Evolutionary conservation across 2,329 filamentous ascomycete genomes (phyloP), one percentile per base, ranked within the genome.

Genomic region (Diaporthe ilicicola): DNA sequence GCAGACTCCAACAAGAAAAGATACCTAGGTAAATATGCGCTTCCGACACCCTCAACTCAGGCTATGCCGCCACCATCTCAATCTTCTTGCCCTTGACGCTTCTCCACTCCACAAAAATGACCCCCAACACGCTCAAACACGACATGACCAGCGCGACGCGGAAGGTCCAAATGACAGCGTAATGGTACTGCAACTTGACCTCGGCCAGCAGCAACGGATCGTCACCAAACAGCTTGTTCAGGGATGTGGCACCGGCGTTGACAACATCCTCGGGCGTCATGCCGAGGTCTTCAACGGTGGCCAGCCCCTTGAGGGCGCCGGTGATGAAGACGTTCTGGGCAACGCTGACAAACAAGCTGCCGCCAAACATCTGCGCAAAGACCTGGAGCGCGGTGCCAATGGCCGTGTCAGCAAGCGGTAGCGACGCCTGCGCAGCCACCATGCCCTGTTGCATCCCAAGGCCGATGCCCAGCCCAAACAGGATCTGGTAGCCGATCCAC

Each of bases 401-500:
- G 39, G 75, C 70, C 42, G 75, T 73, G 32, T 77, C 75, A 22
- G 67, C 65, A 24, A 46, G 59, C 44, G 70, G 73, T 27, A 77
- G 72, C 51, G 73, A 75, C 24, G 73, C 73, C 44, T 76, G 74
- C 10, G 75, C 73, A 7, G 73, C 75, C 27, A 75, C 27, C 48
- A 53, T 56, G 34, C 46, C 50, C 27, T 67, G 65, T 27, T 48
- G 50, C 75, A 75, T 64, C 34, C 73, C 75, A 53, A 73, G 70
- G 37, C 73, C 75, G 64, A 73, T 71, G 29, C 76, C 76, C 42
- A 75, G 55, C 55, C 76, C 76, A 22, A 74, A 73, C 12, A 77
- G 32, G 27, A 75, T 73, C 50, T 75, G 75, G 50, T 76, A 75
- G 46, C 74, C 74, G 44, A 74, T 74, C 73, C 76, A 76, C n/a